These are phyloP conservation scores for Talaromyces sp. DNA, from an alignment of 2,329 filamentous ascomycete genomes.

Conservation along the genomic window DNA sequence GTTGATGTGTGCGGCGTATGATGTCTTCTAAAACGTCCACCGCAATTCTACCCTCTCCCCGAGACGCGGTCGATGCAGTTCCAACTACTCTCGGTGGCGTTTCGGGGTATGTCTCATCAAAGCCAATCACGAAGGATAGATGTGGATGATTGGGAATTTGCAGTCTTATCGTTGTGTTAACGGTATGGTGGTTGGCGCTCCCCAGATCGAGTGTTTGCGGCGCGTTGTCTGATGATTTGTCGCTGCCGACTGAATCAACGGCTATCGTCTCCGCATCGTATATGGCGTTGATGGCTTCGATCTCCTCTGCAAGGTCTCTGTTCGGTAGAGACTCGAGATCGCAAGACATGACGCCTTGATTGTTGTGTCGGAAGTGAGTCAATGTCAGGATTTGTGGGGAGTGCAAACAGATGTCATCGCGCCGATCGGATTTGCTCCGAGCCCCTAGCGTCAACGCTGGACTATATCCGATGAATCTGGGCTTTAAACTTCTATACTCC, in stretches of 20 bases:
- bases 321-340: slow-evolving; percentile 23
- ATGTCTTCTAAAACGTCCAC: slow-evolving; percentile 64
- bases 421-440: slow-evolving; percentile 6
- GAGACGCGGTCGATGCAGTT: slow-evolving; percentile 68
- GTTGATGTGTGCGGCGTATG: slow-evolving; percentile 61
- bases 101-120: slow-evolving; percentile 69
- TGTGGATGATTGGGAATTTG: slow-evolving; percentile 56
- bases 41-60: slow-evolving; percentile 66
- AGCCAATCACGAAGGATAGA: slow-evolving; percentile 51
- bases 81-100: slow-evolving; percentile 67
- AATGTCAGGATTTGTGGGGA: neutral
- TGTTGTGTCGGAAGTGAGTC: neutral
- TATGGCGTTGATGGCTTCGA: slow-evolving; percentile 47
- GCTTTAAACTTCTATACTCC: too few species aligned
- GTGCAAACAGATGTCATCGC: neutral
- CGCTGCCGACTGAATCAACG: slow-evolving; percentile 18
- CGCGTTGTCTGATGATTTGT: slow-evolving; percentile 12
- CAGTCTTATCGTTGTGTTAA: slow-evolving; percentile 49
- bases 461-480: neutral
- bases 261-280: slow-evolving; percentile 61
- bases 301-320: slow-evolving; percentile 40
- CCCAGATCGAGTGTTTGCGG: slow-evolving; percentile 24
- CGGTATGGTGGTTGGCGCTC: slow-evolving; percentile 11
- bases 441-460: neutral
- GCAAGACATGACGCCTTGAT: slow-evolving; percentile 13